Evolutionary conservation across 306 rosid species (phyloP).

Genomic region (Ochetophila trinervis): DNA sequence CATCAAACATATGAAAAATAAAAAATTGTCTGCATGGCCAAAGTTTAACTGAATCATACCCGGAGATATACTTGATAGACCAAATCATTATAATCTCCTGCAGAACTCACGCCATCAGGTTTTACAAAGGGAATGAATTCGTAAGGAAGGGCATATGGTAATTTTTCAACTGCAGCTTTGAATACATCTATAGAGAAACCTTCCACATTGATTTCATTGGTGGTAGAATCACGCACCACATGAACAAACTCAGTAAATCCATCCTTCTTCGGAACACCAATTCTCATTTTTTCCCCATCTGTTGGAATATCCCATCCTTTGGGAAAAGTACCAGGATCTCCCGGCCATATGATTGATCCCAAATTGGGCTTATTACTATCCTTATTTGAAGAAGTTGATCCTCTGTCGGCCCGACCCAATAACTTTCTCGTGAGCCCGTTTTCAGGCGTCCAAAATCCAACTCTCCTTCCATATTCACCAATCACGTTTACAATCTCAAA

Average conservation of each 20-base stretch:
- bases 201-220: not conserved
- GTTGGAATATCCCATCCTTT: slow-evolving; percentile 41
- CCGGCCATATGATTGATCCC: slow-evolving; percentile 40
- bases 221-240: slow-evolving; percentile 3
- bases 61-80: slow-evolving; percentile 34
- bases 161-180: slow-evolving; percentile 10
- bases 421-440: too few relatives aligned
- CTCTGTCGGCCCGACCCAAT: slow-evolving; percentile 14
- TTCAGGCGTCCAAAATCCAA: too few relatives aligned
- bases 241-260: slow-evolving; percentile 26
- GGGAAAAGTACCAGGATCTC: slow-evolving; percentile 25
- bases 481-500: slow-evolving; percentile 39
- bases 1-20: too few relatives aligned
- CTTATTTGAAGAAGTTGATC: slow-evolving; percentile 17
- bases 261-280: slow-evolving; percentile 37
- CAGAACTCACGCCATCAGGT: slow-evolving; percentile 19
- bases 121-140: slow-evolving; percentile 37
- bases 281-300: slow-evolving; percentile 17
- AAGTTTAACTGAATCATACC: slow-evolving; percentile 28
- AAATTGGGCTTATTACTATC: slow-evolving; percentile 5
- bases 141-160: slow-evolving; percentile 29
- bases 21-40: not conserved
- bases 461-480: slow-evolving; percentile 9
- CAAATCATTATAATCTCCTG: slow-evolving; percentile 44
- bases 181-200: slow-evolving; percentile 41